Percentiles rank a stretch among this genome's conserved stretches.
Conservation (phyloP, 768 basidiomycete genomes). For the Tricholoma bakamatsutake region DNA sequence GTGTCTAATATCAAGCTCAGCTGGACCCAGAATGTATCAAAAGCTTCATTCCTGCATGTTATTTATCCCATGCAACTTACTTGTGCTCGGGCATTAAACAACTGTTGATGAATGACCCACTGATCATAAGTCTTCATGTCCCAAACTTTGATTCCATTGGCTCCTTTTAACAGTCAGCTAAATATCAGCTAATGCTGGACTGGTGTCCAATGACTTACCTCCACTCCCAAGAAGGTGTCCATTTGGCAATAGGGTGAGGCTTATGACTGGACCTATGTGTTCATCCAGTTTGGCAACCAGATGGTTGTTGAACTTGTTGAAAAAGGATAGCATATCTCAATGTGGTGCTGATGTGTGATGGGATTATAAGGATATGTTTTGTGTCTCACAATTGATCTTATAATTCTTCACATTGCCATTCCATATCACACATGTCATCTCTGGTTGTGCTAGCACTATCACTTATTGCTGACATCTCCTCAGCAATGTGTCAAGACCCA, state of each 20-base stretch:
- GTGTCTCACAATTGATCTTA: background rate
- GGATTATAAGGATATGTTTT: background rate
- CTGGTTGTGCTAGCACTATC: too few species aligned
- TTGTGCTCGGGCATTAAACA: background rate
- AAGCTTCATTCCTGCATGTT: background rate
- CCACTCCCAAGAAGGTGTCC: slow-evolving; percentile 16
- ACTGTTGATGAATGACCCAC: background rate
- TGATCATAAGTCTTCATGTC: background rate
- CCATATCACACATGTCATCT: too few species aligned
- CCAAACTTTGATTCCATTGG: background rate
- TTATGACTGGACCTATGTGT: slow-evolving; percentile 8
- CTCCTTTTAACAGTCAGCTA: background rate
- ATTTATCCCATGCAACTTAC: background rate
- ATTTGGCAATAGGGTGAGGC: slow-evolving; percentile 13
- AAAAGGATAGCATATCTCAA: slow-evolving; percentile 1
- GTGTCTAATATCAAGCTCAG: background rate
- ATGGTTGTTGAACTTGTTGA: slow-evolving; percentile 6
- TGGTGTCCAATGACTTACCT: slow-evolving; percentile 5
- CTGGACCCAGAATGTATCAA: background rate
- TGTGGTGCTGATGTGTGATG: background rate
- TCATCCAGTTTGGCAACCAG: background rate
- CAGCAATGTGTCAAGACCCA: too few species aligned
- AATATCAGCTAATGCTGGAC: background rate
- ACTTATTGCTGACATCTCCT: too few species aligned
- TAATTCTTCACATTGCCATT: background rate